Evolutionary conservation across 2,329 filamentous ascomycete species (phyloP).

Genomic region (Sclerotiophoma versabilis): DNA sequence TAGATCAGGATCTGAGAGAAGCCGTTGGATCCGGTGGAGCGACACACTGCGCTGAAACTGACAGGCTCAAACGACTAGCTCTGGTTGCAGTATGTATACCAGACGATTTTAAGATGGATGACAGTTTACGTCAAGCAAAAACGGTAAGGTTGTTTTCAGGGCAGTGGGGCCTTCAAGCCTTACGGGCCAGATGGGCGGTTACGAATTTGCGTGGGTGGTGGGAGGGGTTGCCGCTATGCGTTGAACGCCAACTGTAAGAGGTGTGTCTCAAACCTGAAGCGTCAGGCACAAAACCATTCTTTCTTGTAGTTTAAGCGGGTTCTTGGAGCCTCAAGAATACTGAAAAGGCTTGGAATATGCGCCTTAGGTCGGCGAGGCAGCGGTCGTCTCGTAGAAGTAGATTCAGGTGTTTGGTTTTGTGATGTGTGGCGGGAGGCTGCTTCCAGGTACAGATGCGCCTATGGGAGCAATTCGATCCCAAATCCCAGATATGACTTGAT

Average conservation of each 20-base stretch:
- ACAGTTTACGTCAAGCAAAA: slow-evolving; percentile 35
- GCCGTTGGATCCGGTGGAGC: slow-evolving; percentile 35
- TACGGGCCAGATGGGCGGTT: slow-evolving; percentile 24
- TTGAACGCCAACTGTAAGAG: slow-evolving; percentile 44
- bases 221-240: slow-evolving; percentile 37
- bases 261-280: slow-evolving; percentile 51
- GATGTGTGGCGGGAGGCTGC: slow-evolving; percentile 1
- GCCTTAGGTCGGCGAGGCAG: slow-evolving; percentile 32
- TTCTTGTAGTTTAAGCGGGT: slow-evolving; percentile 27
- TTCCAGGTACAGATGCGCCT: not conserved
- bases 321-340: slow-evolving; percentile 28
- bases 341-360: slow-evolving; percentile 29
- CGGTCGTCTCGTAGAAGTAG: slow-evolving; percentile 18
- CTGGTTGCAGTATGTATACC: slow-evolving; percentile 40
- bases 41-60: slow-evolving; percentile 48
- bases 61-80: slow-evolving; percentile 45
- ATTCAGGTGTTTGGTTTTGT: not conserved
- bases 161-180: slow-evolving; percentile 20
- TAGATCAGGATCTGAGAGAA: slow-evolving; percentile 38
- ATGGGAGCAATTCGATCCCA: not conserved
- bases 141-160: slow-evolving; percentile 12
- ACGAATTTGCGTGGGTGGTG: slow-evolving; percentile 23
- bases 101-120: slow-evolving; percentile 37
- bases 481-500: not conserved
- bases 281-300: slow-evolving; percentile 48